Percentiles rank a stretch among this genome's conserved stretches.
Conservation (phyloP, 1,139 yeast genomes). For the Blastobotrys persicus region DNA sequence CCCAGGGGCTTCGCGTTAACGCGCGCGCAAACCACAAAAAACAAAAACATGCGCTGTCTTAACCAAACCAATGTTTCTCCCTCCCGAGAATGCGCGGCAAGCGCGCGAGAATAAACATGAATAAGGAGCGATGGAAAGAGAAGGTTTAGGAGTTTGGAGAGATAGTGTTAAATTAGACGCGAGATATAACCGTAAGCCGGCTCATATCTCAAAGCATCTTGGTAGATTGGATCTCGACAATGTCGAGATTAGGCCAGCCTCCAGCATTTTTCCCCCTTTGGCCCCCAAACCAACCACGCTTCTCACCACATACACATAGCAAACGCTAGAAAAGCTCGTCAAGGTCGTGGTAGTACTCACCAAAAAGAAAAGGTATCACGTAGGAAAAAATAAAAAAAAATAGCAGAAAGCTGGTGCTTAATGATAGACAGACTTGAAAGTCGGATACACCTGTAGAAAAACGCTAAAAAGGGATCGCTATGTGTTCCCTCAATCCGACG, state of each 20-base stretch:
- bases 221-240: not conserved
- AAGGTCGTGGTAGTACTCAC: not conserved
- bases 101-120: not conserved
- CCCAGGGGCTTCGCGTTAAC: not conserved
- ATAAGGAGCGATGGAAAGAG: not conserved
- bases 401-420: not conserved
- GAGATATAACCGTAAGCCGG: not conserved
- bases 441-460: slow-evolving; percentile 6
- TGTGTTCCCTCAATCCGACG: not conserved
- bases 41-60: not conserved
- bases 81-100: not conserved
- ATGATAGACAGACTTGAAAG: slow-evolving; percentile 5
- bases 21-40: not conserved
- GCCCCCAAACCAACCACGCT: not conserved
- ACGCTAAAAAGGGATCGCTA: not conserved
- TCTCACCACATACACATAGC: not conserved
- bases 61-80: not conserved
- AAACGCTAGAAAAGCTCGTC: not conserved
- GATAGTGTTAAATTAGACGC: not conserved
- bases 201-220: not conserved
- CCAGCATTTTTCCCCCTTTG: no score
- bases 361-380: not conserved
- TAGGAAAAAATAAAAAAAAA: not conserved
- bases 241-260: no score
- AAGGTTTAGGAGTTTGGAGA: not conserved